Base-by-base conservation (phyloP, 805 yeast genomes). In the Metschnikowia drakensbergensis region DNA sequence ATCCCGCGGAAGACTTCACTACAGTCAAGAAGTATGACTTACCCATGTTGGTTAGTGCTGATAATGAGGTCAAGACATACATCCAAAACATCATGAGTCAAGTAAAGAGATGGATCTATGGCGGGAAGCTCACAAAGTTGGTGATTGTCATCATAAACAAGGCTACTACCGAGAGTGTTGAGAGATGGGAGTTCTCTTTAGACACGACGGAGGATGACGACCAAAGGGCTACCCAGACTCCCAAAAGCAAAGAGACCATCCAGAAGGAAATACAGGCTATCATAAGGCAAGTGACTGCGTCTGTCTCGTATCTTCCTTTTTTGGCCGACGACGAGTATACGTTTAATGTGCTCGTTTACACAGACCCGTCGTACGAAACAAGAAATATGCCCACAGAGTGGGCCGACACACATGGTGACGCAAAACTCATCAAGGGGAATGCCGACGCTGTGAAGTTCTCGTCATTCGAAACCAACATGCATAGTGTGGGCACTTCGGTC, bases 251-350 rank as follows among this genome's bases (percentile, higher is more conserved):
- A 30, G 80, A 75, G 3, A 78, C 76, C 30, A 79, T 84, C 3
- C 91, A 86, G 55, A 71, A 67, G 45, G 94, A 89, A 54, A 88
- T 90, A n/a, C 92, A 88, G 63, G 81, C 89, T 0, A 83, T 91
- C 5, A 82, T 91, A 35, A 78, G 97, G 46, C 97, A 91, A 58
- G 86, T 91, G 45, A 88, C 96, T 0, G 88, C 96, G 0, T 83
- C 94, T 37, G 88, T 87, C 1, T 81, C 96, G 0, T 89, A 90
- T 61, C 72, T 91, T 36, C 98, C 98, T 0, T 76, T 84, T 25
- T 67, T 91, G 28, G 59, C 60, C 36, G 80, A 79, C 8, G 74
- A 75, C 9, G 71, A 65, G 27, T 81, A 84, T 59, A 87, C 96
- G 0, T 89, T 91, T 65, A 89, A 86, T 59, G 92, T 91, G 0